A percentile compares a stretch with the other conserved stretches of the same genome.
These are phyloP conservation scores for Schoenoplectus triqueter DNA, from an alignment of 202 grass and related monocot genomes.

Conservation along the genomic window DNA sequence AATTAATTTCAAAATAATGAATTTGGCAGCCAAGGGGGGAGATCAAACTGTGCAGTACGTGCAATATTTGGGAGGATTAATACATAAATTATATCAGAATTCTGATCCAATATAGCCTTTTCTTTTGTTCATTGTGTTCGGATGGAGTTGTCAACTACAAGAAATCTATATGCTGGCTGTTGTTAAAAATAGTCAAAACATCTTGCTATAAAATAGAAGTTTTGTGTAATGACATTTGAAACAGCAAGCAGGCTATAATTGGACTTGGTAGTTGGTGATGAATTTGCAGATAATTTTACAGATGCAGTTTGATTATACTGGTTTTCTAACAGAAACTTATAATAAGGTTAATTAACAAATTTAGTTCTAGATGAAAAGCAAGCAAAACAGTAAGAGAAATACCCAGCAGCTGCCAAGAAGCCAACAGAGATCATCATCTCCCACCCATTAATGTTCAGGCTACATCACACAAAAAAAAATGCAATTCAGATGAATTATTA, in stretches of 20 bases:
- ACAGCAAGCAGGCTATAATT: constrained; percentile 9
- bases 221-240: constrained; percentile 6
- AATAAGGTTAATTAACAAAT: neutral
- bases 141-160: neutral
- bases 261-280: no score
- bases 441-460: constrained; percentile 92
- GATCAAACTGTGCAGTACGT: neutral
- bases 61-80: neutral
- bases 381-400: neutral
- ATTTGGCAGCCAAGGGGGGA: neutral
- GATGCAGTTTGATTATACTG: no score
- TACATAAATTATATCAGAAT: neutral
- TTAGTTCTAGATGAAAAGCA: neutral
- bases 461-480: constrained; percentile 41
- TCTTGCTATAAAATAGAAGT: neutral
- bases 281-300: no score
- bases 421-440: constrained; percentile 90
- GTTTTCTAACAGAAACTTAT: no score
- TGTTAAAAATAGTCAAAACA: neutral
- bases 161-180: constrained; percentile 10
- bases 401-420: constrained; percentile 70
- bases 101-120: neutral
- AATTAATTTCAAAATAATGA: neutral
- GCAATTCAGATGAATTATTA: neutral
- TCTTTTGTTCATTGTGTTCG: neutral